Evolutionary conservation across 805 yeast genomes (phyloP), one percentile per base, ranked within the genome.

Genomic region (Limtongozyma cylindracea): DNA sequence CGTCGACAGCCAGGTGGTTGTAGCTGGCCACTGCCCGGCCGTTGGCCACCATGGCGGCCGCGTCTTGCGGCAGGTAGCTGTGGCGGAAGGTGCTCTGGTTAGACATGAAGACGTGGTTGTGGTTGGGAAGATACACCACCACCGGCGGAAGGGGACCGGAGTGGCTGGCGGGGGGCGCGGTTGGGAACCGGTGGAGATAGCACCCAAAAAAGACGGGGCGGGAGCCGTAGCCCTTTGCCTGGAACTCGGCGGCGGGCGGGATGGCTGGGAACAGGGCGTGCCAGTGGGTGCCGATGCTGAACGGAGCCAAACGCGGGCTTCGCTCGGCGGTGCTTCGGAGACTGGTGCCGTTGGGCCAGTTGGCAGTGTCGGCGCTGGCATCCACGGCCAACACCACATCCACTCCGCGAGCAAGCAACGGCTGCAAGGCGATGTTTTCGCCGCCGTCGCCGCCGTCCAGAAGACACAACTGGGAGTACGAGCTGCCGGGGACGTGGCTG

Each of bases 401-500:
- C 2, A 53, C 35, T 2, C 33, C 24, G 24, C 63, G 30, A 17
- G 41, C 45, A n/a, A 52, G 29, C 20, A 56, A 43, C 8, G 61
- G 55, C 17, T 49, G 51, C 22, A 56, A 51, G 2, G 61, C 60
- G 8, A 56, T 44, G 27, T 56, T 56, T 25, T 53, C 56, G 3
- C 57, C 56, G 29, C 52, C 57, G 23, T 53, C 58, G 3, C 63
- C 63, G 1, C 63, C 63, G 32, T 56, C 63, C 1, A 40, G 53
- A 11, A 49, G 27, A 23, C 41, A 46, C 15, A 49, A 17, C 35
- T 33, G n/a, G 34, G 32, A 18, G 27, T 44, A 53, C 33, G 67
- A 68, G 3, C 77, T 76, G 27, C 66, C 67, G 2, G 74, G 76
- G n/a, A n/a, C n/a, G n/a, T n/a, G n/a, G n/a, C n/a, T n/a, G n/a